Percentiles rank a stretch among this genome's conserved stretches.
These are phyloP conservation scores for Quercus cerris DNA, from an alignment of 306 rosid species.

Conservation along the genomic window DNA sequence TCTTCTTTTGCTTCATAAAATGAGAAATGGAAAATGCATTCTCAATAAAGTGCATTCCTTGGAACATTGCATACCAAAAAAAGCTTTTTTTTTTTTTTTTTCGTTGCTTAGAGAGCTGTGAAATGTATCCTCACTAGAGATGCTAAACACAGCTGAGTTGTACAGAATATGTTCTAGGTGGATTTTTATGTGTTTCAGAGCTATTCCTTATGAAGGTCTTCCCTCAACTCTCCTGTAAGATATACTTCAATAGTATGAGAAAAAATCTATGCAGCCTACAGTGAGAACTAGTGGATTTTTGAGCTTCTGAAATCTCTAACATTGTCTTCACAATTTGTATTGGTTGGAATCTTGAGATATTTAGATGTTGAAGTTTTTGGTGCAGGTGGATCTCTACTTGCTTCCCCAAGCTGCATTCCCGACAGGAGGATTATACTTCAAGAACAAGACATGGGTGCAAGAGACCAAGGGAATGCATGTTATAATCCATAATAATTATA, in stretches of 20 bases:
- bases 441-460: conserved; percentile 87
- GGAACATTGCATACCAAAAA: too few species aligned
- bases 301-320: neutral
- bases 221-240: conserved; percentile 1
- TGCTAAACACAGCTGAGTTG: neutral
- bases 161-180: neutral
- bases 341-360: neutral
- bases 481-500: conserved; percentile 89
- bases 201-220: neutral
- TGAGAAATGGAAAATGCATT: too few species aligned
- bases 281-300: neutral
- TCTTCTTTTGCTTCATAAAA: too few species aligned
- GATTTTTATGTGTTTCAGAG: too few species aligned
- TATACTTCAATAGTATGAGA: neutral
- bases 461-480: conserved; percentile 90
- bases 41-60: too few species aligned
- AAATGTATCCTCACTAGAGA: too few species aligned
- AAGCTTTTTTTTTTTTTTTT: too few species aligned
- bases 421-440: conserved; percentile 91
- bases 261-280: neutral
- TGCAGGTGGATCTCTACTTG: conserved; percentile 85
- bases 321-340: neutral
- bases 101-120: too few species aligned
- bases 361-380: conserved; percentile 9
- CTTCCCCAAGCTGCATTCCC: conserved; percentile 91